Evolutionary conservation across 1,284 basidiomycete genomes (phyloP).

Genomic region (Boletus semigastroideus): DNA sequence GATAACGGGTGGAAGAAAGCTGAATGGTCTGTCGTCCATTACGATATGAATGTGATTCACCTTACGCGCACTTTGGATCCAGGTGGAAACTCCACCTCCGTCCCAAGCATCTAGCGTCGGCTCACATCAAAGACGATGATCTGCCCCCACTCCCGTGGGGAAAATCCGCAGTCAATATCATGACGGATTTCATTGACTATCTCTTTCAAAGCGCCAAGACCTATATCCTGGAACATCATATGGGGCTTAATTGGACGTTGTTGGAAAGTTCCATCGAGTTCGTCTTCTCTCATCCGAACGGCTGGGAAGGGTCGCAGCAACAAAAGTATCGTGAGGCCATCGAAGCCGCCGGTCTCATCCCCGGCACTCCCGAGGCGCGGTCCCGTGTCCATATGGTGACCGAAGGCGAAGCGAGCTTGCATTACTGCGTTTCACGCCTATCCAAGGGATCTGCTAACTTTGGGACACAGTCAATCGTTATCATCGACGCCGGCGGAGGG

Average conservation of each 20-base stretch:
- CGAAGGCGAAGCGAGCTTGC: neutral
- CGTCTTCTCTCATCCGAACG: constrained; percentile 36
- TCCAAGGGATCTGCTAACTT: neutral
- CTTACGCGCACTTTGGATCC: too few relatives aligned
- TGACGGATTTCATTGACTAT: constrained; percentile 50
- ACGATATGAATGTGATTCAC: too few relatives aligned
- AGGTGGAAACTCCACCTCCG: neutral
- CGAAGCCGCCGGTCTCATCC: constrained; percentile 24
- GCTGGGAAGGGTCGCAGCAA: neutral
- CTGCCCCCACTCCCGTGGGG: constrained; percentile 43
- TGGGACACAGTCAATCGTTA: neutral
- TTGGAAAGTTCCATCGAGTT: constrained; percentile 21
- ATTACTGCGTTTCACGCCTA: constrained; percentile 35
- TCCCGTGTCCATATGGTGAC: too few relatives aligned
- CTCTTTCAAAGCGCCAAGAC: constrained; percentile 40
- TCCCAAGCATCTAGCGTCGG: neutral
- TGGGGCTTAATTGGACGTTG: constrained; percentile 35
- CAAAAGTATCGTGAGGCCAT: neutral
- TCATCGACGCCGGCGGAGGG: constrained; percentile 20
- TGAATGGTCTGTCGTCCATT: constrained; percentile 41
- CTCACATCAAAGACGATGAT: constrained; percentile 3
- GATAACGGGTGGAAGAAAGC: constrained; percentile 40
- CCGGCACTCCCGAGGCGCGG: constrained; percentile 20
- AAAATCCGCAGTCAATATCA: constrained; percentile 43
- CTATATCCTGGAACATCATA: constrained; percentile 46